Percentiles rank a stretch among this genome's conserved stretches.
Conservation (phyloP, 106 monocot species). For the Vanilla planifolia region DNA sequence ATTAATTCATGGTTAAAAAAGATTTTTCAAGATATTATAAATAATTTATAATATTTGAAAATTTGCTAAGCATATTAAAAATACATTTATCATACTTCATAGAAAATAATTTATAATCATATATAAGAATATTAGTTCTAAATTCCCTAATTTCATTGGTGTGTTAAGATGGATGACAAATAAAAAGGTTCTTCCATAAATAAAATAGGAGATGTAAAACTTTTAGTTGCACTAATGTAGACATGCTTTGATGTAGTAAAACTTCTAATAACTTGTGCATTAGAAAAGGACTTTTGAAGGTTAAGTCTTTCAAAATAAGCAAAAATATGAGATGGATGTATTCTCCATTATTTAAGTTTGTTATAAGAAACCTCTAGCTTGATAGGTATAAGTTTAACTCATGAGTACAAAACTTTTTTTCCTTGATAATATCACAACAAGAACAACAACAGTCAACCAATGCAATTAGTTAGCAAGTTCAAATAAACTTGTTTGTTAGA, state of each 20-base stretch:
- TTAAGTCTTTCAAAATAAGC: slow-evolving; percentile 10
- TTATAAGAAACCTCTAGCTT: slow-evolving; percentile 21
- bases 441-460: not conserved
- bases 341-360: slow-evolving; percentile 12
- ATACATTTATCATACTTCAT: no score
- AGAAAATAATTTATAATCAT: no score
- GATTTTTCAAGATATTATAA: no score
- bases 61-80: no score
- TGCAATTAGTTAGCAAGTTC: not conserved
- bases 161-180: slow-evolving; percentile 7
- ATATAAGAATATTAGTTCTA: no score
- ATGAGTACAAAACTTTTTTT: no score
- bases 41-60: no score
- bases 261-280: slow-evolving; percentile 12
- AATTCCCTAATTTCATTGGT: no score
- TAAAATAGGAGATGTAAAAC: slow-evolving; percentile 40
- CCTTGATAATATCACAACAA: no score
- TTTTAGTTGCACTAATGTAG: slow-evolving; percentile 26
- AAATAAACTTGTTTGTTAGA: not conserved
- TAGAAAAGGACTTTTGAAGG: not conserved
- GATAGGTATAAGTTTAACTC: not conserved
- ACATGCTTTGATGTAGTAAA: slow-evolving; percentile 12
- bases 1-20: no score
- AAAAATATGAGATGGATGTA: slow-evolving; percentile 7
- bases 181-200: slow-evolving; percentile 10